Conservation (phyloP, 1,139 yeast genomes). For the Taphrina wiesneri region DNA sequence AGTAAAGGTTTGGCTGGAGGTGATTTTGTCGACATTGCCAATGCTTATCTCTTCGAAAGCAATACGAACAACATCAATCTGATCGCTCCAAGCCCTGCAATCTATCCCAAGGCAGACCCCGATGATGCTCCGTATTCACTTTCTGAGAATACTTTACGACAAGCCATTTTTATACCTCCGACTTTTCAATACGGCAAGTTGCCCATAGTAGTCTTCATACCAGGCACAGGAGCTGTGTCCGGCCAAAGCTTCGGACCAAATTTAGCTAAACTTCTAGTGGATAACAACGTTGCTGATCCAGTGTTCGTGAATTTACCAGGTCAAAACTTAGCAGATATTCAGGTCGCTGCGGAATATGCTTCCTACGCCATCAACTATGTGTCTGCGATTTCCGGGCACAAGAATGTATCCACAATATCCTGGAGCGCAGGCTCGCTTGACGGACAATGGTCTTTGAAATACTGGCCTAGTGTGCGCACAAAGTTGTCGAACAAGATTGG, state of each 20-base stretch:
- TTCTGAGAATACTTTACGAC: not conserved
- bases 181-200: not conserved
- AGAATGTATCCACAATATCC: conserved; percentile 5
- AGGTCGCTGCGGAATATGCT: conserved; percentile 8
- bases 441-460: conserved; percentile 11
- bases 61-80: conserved; percentile 1
- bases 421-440: conserved; percentile 3
- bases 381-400: conserved; percentile 3
- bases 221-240: not conserved
- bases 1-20: conserved; percentile 2
- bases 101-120: not conserved
- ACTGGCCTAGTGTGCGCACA: conserved; percentile 2
- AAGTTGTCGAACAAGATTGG: not conserved
- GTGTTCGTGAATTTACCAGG: conserved; percentile 4
- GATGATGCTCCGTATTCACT: not conserved
- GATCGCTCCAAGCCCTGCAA: not conserved
- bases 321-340: not conserved
- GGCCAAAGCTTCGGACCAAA: conserved; percentile 14
- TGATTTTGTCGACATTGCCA: not conserved
- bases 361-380: conserved; percentile 7
- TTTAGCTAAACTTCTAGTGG: not conserved
- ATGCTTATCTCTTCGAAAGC: not conserved
- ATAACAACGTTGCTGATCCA: conserved; percentile 7
- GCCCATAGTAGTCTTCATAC: not conserved
- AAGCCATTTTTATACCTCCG: conserved; percentile 1